Conservation (phyloP, 768 basidiomycete species). For the Strobilomyces dryophilus region DNA sequence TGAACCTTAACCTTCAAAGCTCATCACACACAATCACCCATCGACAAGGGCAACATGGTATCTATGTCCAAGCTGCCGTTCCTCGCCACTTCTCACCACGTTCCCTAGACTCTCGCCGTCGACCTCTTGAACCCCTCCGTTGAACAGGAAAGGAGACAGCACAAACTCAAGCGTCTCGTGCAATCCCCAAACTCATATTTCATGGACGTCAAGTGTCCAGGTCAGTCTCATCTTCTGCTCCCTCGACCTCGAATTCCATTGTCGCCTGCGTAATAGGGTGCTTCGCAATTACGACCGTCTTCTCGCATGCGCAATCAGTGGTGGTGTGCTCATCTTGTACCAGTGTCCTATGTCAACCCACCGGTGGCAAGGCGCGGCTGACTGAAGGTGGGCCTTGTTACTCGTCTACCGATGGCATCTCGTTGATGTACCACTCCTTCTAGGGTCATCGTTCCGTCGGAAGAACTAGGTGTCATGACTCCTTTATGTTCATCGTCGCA, state of each 20-base stretch:
- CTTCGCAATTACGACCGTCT: constrained; percentile 94
- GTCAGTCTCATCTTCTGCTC: constrained; percentile 40
- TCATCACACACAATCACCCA: constrained; percentile 22
- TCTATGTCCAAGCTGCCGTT: constrained; percentile 5
- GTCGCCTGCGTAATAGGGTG: constrained; percentile 52
- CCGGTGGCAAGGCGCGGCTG: constrained; percentile 95
- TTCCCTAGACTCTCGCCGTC: constrained; percentile 86
- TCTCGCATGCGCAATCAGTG: constrained; percentile 99
- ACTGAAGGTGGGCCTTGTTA: constrained; percentile 77
- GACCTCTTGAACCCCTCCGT: constrained; percentile 96
- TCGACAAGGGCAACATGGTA: constrained; percentile 19
- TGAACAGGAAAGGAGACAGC: constrained; percentile 81
- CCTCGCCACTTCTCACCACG: constrained; percentile 3
- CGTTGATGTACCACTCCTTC: constrained; percentile 10
- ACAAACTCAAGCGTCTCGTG: constrained; percentile 99
- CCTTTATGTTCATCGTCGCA: background rate
- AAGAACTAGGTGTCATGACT: constrained; percentile 60
- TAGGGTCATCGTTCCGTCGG: constrained; percentile 97
- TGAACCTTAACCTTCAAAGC: constrained; percentile 23
- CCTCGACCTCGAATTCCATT: background rate
- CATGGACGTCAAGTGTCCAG: constrained; percentile 99
- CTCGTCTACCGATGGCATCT: background rate
- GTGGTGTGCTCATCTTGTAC: constrained; percentile 92
- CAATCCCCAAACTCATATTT: constrained; percentile 99
- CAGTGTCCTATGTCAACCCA: constrained; percentile 94